Conservation (phyloP, 371 early-diverging fungal genomes). For the Mortierella polycephala region DNA sequence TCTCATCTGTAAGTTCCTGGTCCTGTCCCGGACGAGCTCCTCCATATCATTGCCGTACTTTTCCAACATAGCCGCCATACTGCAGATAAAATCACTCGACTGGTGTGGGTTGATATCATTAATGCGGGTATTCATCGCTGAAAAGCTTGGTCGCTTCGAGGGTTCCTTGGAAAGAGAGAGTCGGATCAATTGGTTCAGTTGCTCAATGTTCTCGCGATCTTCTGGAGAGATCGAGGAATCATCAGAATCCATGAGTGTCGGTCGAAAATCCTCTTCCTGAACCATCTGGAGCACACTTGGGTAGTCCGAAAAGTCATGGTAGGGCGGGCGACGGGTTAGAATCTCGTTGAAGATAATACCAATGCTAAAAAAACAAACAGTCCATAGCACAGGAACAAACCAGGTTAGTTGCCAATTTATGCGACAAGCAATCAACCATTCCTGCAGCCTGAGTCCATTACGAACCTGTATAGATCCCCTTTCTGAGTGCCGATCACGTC, state of each 20-base stretch:
- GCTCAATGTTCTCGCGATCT: slow-evolving; percentile 56
- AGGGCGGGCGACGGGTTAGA: slow-evolving; percentile 58
- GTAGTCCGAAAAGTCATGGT: slow-evolving; percentile 38
- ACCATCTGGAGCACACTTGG: slow-evolving; percentile 39
- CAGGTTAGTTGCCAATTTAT: neutral
- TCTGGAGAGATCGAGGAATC: slow-evolving; percentile 16
- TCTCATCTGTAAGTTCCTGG: slow-evolving; percentile 60
- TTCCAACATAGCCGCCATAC: slow-evolving; percentile 63
- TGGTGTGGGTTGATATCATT: slow-evolving; percentile 60
- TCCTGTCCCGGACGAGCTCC: slow-evolving; percentile 59
- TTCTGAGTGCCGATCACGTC: slow-evolving; percentile 53
- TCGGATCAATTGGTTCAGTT: slow-evolving; percentile 55
- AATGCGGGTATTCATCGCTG: slow-evolving; percentile 54
- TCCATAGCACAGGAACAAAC: neutral
- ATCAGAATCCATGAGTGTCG: slow-evolving; percentile 21
- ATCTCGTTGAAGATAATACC: slow-evolving; percentile 65
- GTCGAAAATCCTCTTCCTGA: slow-evolving; percentile 40
- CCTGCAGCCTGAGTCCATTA: neutral
- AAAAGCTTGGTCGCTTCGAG: slow-evolving; percentile 51
- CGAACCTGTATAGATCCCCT: slow-evolving; percentile 59
- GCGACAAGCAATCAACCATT: neutral
- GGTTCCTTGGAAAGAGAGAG: slow-evolving; percentile 55
- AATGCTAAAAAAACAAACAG: slow-evolving; percentile 31
- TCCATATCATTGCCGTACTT: slow-evolving; percentile 68
- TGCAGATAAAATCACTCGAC: slow-evolving; percentile 59